These are phyloP conservation scores for Gnomoniopsis sp. DNA, from an alignment of 2,329 filamentous ascomycete genomes.

Conservation along the genomic window DNA sequence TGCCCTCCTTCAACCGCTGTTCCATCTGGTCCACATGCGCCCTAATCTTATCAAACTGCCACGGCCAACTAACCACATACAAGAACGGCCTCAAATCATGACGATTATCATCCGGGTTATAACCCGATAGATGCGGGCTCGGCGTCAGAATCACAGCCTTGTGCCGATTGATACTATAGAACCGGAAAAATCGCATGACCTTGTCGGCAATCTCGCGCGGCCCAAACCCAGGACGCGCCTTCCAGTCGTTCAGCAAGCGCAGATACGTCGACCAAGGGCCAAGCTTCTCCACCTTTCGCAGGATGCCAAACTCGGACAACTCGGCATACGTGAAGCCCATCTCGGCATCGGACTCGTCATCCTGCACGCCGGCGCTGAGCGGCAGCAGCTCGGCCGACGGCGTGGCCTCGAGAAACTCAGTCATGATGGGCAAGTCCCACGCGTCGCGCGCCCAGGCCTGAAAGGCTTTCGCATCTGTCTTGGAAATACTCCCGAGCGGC, in stretches of 20 bases:
- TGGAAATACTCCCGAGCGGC: constrained; percentile 52
- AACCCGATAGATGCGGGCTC: constrained; percentile 42
- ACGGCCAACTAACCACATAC: constrained; percentile 36
- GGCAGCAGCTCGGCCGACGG: constrained; percentile 52
- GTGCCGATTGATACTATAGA: constrained; percentile 62
- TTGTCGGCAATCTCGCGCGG: constrained; percentile 39
- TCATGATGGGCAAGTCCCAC: constrained; percentile 60
- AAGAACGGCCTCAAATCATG: constrained; percentile 38
- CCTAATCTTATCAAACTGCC: constrained; percentile 40
- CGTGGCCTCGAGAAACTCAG: constrained; percentile 58
- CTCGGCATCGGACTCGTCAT: constrained; percentile 35
- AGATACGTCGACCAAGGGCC: constrained; percentile 39
- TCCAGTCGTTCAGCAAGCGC: constrained; percentile 36
- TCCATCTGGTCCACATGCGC: constrained; percentile 32
- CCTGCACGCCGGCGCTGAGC: constrained; percentile 36
- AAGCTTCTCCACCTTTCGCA: constrained; percentile 39
- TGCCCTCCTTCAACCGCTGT: constrained; percentile 21
- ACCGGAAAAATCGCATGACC: constrained; percentile 40
- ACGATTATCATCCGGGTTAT: constrained; percentile 38
- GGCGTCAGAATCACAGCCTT: constrained; percentile 62
- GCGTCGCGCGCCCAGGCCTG: constrained; percentile 53
- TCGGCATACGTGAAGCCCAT: constrained; percentile 43
- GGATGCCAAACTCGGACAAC: constrained; percentile 34
- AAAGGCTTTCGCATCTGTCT: constrained; percentile 65
- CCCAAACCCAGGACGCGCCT: constrained; percentile 26